Base-by-base conservation (phyloP, 192 early-diverging fungal species). In the Entophlyctis luteolus region DNA sequence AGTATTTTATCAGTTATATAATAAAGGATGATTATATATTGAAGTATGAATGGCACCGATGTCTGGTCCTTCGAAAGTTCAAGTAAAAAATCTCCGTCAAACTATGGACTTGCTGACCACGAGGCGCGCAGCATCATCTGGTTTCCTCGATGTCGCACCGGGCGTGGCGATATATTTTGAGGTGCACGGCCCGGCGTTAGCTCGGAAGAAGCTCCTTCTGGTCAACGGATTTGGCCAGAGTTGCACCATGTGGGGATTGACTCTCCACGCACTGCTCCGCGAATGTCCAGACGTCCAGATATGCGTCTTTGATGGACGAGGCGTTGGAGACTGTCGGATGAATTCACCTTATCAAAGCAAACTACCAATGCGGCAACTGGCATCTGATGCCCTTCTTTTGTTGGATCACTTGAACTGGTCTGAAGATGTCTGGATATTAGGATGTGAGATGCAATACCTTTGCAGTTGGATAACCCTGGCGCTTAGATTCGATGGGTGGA, bases 261-360 rank as follows among this genome's bases (percentile, higher is more conserved):
- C 54, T 16, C 23, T 55, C n/a, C 25, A 33, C 20, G 10, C 8
- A 10, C 8, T 10, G 28, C 18, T 10, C 18, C 10, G 36, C 31
- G 54, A 22, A 18, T 14, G n/a, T n/a, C 54, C 5, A 6, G 18
- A 6, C 10, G 10, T 55, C 36, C 27, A 55, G 20, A 34, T 55
- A 5, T 55, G 54, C 32, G 54, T 55, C 31, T 55, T 55, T 55
- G 54, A 55, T 32, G 54, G 54, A 3, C 22, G 54, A 27, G 18
- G 23, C 20, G 54, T 55, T 18, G 54, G 54, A 14, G 54, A 55
- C 32, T 22, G 32, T 5, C 18, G 12, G 5, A 5, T 5, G 20
- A 8, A 8, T 27, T 6, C 8, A 23, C 18, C 54, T 27, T 20
- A 28, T 28, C 36, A 35, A 16, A 16, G 32, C 4, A n/a, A n/a